A percentile compares a stretch with the other conserved stretches of the same genome.
Conservation (phyloP, 768 basidiomycete species). For the Tricholoma bakamatsutake region DNA sequence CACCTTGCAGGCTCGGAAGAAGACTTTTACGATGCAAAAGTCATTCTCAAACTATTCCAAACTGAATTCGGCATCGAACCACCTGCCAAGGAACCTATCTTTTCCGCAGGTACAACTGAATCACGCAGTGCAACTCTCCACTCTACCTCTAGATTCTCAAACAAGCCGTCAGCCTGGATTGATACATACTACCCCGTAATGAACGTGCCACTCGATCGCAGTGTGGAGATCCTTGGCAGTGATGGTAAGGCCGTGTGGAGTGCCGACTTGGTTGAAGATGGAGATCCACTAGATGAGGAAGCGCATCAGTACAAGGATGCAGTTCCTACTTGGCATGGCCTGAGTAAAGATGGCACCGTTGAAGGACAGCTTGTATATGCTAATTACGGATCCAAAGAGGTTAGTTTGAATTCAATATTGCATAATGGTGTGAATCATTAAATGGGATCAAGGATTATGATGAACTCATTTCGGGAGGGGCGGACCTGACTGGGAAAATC, state of each 20-base stretch:
- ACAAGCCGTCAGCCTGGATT: conserved; percentile 67
- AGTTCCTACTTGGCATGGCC: conserved; percentile 83
- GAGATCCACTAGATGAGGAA: conserved; percentile 62
- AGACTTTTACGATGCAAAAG: conserved; percentile 59
- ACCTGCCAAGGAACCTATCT: conserved; percentile 49
- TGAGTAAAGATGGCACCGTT: conserved; percentile 73
- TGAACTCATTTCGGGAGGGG: conserved; percentile 55
- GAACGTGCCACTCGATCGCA: conserved; percentile 69
- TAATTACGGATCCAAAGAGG: conserved; percentile 70
- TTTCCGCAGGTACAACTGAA: conserved; percentile 58
- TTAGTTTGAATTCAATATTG: conserved; percentile 11
- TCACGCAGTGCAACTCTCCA: conserved; percentile 65
- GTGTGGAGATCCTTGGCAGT: conserved; percentile 57
- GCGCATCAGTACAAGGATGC: conserved; percentile 60
- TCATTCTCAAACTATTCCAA: conserved; percentile 64
- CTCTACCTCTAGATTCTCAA: conserved; percentile 38
- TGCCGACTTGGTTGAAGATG: conserved; percentile 72
- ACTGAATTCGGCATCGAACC: conserved; percentile 48
- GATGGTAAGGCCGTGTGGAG: conserved; percentile 53
- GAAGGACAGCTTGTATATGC: conserved; percentile 69
- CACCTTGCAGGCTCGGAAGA: conserved; percentile 65
- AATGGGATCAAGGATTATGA: conserved; percentile 32
- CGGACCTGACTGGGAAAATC: conserved; percentile 72
- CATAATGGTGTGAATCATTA: neutral
- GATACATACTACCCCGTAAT: conserved; percentile 86